These are phyloP conservation scores for Gnaphalium uliginosum DNA, from an alignment of 129 eudicot genomes.

Conservation along the genomic window DNA sequence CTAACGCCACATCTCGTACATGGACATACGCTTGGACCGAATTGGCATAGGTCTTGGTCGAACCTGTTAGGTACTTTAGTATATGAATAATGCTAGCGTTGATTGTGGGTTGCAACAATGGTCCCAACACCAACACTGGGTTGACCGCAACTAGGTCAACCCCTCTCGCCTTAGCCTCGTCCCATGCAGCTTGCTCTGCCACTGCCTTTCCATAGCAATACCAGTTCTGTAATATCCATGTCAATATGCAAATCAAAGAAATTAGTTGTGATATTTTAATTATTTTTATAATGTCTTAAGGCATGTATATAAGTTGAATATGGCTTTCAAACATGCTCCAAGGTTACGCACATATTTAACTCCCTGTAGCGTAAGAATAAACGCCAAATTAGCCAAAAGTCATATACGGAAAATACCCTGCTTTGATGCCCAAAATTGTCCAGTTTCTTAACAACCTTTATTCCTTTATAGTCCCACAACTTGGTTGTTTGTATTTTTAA, in stretches of 20 bases:
- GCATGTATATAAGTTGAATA: no score
- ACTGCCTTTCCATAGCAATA: slow-evolving; percentile 98
- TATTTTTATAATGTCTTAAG: no score
- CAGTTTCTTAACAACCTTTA: background rate
- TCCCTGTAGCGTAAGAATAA: background rate
- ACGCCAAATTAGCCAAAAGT: background rate
- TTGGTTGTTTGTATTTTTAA: background rate
- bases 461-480: background rate
- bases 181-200: slow-evolving; percentile 94
- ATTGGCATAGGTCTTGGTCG: slow-evolving; percentile 82
- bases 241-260: background rate
- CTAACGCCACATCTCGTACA: slow-evolving; percentile 85
- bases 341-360: background rate
- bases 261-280: background rate
- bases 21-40: slow-evolving; percentile 89
- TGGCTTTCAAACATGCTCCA: background rate
- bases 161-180: slow-evolving; percentile 75
- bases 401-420: background rate
- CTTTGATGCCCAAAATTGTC: background rate
- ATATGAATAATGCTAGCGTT: slow-evolving; percentile 89
- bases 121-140: slow-evolving; percentile 90
- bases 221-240: slow-evolving; percentile 59
- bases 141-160: slow-evolving; percentile 78
- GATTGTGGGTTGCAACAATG: slow-evolving; percentile 72
- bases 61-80: slow-evolving; percentile 84